A percentile compares a stretch with the other conserved stretches of the same genome.
Conservation (phyloP, 75 land plant species). For the Ceratopteris richardii region DNA sequence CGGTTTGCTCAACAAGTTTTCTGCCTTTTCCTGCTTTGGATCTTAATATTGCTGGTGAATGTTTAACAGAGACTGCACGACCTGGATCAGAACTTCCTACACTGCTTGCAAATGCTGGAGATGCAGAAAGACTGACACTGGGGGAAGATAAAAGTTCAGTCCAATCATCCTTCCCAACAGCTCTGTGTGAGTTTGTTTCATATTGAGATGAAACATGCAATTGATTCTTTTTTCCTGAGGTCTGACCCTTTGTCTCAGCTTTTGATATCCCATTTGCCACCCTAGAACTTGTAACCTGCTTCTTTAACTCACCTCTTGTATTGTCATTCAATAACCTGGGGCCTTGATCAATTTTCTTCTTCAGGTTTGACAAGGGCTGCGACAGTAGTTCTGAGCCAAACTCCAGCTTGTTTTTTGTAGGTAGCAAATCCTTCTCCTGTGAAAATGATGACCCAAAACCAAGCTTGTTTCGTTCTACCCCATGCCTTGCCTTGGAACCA, state of each 20-base stretch:
- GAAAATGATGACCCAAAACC: too few relatives aligned
- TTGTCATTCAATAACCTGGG: too few relatives aligned
- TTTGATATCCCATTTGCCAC: too few relatives aligned
- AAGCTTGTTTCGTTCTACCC: too few relatives aligned
- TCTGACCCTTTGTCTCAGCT: not conserved
- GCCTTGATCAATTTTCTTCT: too few relatives aligned
- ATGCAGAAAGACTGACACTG: not conserved
- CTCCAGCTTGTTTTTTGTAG: too few relatives aligned
- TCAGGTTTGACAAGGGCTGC: too few relatives aligned
- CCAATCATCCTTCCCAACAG: constrained; percentile 15
- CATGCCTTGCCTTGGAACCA: not conserved
- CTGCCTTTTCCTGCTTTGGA: not conserved
- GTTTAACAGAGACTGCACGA: not conserved
- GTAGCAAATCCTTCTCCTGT: too few relatives aligned
- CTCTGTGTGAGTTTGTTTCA: not conserved
- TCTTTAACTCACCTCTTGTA: too few relatives aligned
- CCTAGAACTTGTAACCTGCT: too few relatives aligned
- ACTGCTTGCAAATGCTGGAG: constrained; percentile 11
- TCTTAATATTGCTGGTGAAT: not conserved
- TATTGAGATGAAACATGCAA: not conserved
- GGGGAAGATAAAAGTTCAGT: constrained; percentile 21
- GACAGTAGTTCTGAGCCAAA: too few relatives aligned
- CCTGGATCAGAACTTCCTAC: constrained; percentile 9
- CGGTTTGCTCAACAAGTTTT: too few relatives aligned
- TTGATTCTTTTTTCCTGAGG: not conserved